Conservation (phyloP, 2,329 filamentous ascomycete species). For the Neofusicoccum sp. region DNA sequence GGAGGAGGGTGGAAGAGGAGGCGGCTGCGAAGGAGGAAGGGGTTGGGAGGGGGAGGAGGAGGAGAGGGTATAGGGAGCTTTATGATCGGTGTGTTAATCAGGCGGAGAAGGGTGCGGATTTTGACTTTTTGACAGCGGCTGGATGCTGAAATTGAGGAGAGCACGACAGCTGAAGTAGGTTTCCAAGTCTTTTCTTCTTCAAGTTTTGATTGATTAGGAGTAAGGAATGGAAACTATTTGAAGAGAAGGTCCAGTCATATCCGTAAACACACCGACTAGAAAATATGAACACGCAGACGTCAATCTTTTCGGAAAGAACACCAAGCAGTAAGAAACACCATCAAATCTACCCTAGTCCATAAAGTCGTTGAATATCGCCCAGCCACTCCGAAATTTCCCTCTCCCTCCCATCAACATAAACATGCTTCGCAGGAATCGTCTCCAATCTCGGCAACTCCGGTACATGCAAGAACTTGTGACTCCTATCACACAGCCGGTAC, state of each 20-base stretch:
- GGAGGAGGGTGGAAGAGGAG: conserved; percentile 20
- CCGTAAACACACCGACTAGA: no score
- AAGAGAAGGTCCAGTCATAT: no score
- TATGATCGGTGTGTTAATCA: conserved; percentile 61
- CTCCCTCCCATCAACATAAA: not conserved
- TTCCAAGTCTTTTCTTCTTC: no score
- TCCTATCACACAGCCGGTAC: not conserved
- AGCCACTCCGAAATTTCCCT: not conserved
- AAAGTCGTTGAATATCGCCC: not conserved
- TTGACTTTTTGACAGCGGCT: conserved; percentile 56
- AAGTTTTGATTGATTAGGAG: no score
- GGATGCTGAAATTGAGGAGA: not conserved
- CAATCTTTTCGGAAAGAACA: no score
- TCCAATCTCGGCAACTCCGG: not conserved
- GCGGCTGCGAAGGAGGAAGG: conserved; percentile 28
- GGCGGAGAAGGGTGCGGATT: conserved; percentile 59
- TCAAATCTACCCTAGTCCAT: not conserved
- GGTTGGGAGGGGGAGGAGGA: conserved; percentile 28
- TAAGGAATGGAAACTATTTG: no score
- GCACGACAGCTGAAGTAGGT: no score
- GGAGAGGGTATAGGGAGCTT: conserved; percentile 58
- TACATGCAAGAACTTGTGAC: not conserved
- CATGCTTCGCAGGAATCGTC: not conserved
- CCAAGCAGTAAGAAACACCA: no score
- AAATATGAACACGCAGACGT: no score